Evolutionary conservation across 768 basidiomycete species (phyloP).

Genomic region (Exidia glandulosa): DNA sequence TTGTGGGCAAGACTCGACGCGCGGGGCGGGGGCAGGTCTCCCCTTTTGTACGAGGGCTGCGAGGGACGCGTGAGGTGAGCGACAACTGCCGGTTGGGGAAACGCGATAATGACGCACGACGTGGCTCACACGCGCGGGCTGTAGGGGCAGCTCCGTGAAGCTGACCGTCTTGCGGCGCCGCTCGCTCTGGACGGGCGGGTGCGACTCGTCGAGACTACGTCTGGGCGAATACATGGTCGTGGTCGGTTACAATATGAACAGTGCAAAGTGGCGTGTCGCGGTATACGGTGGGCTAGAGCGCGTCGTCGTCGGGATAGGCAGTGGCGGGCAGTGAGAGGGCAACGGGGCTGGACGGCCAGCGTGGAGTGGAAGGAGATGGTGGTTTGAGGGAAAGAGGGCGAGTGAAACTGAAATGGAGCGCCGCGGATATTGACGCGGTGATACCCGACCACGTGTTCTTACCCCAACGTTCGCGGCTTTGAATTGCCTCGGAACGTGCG

Average conservation of each 20-base stretch:
- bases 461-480: too few relatives aligned
- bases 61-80: neutral
- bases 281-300: neutral
- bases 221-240: neutral
- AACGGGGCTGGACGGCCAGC: too few relatives aligned
- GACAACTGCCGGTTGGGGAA: neutral
- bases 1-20: neutral
- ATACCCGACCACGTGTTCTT: neutral
- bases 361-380: neutral
- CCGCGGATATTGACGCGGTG: neutral
- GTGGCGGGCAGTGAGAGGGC: neutral
- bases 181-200: neutral
- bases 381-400: neutral
- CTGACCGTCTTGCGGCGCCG: neutral
- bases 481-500: too few relatives aligned
- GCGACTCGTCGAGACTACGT: neutral
- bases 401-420: neutral
- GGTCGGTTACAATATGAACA: neutral
- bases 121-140: neutral
- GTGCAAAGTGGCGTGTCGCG: neutral
- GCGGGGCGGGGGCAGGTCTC: neutral
- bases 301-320: neutral
- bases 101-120: neutral
- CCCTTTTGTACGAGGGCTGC: neutral
- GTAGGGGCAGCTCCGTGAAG: neutral